Evolutionary conservation across 2,329 filamentous ascomycete genomes (phyloP), one percentile per base, ranked within the genome.

Genomic region (Colletotrichum plurivorum): DNA sequence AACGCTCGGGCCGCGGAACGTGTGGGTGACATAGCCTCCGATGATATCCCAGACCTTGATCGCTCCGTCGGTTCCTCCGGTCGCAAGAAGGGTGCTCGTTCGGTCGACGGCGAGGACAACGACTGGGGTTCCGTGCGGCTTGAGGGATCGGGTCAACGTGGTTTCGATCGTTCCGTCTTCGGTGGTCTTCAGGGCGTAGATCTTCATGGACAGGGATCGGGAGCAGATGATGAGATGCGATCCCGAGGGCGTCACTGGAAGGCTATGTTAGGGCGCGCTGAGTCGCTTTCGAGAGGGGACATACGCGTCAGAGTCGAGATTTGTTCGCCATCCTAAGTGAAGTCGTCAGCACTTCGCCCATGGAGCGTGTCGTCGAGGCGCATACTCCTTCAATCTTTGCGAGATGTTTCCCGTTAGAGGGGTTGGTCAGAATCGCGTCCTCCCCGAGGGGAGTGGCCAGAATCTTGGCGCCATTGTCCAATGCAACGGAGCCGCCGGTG

Each of bases 31-130:
- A 79, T 93, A 98, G 22, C 96, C 96, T 52, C 92, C 94, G 57
- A 87, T 86, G 69, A 99, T 94, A 81, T 99, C 96, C 95, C 95
- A 99, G 60, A 99, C 92, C 80, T 99, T 99, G 75, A 98, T 93
- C 1, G 93, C 89, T 25, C 96, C 96, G 77, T 99, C 96, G 4
- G 96, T 95, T 56, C 93, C 94, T 71, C 97, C 96, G 16, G 95
- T 98, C 16, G 95, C 96, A 51, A 99, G 86, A 13, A 99, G 84
- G 2, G 95, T 97, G 76, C 95, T 93, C 1, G 95, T 97, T 62
- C 89, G 87, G 78, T 99, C 96, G 70, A 96, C 90, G 1, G 94
- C 91, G 15, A 95, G 85, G 9, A 95, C 94, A 1, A 97, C 91
- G 1, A 98, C 94, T 0, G 97, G 96, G 2, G 95, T 95, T 0